Evolutionary conservation across 139 green algal species (phyloP).

Genomic region (Chlorella ohadii): DNA sequence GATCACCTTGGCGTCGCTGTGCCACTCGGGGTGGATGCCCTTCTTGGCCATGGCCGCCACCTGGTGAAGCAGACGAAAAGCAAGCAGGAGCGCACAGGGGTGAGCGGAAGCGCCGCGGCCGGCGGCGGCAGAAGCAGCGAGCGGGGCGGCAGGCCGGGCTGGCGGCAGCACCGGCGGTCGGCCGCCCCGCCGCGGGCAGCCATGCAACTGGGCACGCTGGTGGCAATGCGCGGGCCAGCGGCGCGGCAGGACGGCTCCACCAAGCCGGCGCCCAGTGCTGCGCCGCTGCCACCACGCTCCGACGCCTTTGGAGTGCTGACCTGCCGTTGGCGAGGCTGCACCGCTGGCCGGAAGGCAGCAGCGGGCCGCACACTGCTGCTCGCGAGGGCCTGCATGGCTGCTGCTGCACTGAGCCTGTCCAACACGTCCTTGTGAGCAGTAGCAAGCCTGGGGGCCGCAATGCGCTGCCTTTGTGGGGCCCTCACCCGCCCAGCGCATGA

Average conservation of each 20-base stretch:
- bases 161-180: neutral
- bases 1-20: constrained; percentile 81
- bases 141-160: neutral
- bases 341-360: too few species aligned
- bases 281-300: neutral
- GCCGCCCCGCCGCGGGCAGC: neutral
- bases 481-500: too few species aligned
- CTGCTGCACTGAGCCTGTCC: too few species aligned
- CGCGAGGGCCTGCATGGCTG: too few species aligned
- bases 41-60: constrained; percentile 68
- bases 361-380: too few species aligned
- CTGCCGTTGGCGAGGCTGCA: too few species aligned
- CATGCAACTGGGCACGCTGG: neutral
- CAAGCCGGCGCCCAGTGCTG: neutral
- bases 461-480: too few species aligned
- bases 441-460: too few species aligned
- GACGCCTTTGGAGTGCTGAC: too few species aligned
- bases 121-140: neutral
- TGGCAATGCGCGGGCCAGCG: neutral
- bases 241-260: neutral
- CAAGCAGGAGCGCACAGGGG: neutral
- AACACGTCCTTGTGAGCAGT: too few species aligned
- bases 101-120: neutral
- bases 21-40: constrained; percentile 79
- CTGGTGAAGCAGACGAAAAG: neutral